Evolutionary conservation across 129 eudicot genomes (phyloP).

Genomic region (Saussurea involucrata): DNA sequence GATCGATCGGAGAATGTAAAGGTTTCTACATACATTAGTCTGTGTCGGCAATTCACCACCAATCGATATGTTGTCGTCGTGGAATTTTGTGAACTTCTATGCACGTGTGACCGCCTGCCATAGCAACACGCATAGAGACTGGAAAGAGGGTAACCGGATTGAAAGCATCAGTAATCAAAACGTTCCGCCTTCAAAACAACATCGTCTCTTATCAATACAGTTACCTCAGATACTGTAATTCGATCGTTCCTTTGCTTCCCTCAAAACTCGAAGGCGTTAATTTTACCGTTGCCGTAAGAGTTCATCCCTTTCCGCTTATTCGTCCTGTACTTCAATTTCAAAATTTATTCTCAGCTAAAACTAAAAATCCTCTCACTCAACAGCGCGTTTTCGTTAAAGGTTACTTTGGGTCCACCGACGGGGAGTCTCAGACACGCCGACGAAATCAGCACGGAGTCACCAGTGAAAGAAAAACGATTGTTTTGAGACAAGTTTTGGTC

Average conservation of each 20-base stretch:
- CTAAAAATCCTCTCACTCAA: constrained; percentile 62
- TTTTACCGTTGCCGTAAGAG: constrained; percentile 17
- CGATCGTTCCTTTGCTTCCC: constrained; percentile 54
- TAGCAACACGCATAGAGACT: too few species aligned
- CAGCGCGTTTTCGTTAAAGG: constrained; percentile 53
- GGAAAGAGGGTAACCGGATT: too few species aligned
- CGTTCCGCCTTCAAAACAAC: too few species aligned
- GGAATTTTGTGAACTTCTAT: too few species aligned
- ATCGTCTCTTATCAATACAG: too few species aligned
- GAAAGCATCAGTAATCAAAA: too few species aligned
- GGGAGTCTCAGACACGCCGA: constrained; percentile 47
- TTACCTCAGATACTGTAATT: constrained; percentile 18
- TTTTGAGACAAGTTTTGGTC: constrained; percentile 27
- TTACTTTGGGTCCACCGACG: constrained; percentile 52
- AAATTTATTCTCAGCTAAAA: constrained; percentile 57
- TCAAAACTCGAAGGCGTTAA: constrained; percentile 40
- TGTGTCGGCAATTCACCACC: too few species aligned
- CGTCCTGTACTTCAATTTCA: constrained; percentile 40
- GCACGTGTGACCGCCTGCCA: too few species aligned
- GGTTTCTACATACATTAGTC: too few species aligned
- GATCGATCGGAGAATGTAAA: too few species aligned
- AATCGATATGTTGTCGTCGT: too few species aligned
- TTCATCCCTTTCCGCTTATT: constrained; percentile 27
- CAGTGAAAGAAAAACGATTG: constrained; percentile 42
- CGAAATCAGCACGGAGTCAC: constrained; percentile 55